Base-by-base conservation (phyloP, 495 filamentous ascomycete genomes). In the Friedmanniomyces simplex region DNA sequence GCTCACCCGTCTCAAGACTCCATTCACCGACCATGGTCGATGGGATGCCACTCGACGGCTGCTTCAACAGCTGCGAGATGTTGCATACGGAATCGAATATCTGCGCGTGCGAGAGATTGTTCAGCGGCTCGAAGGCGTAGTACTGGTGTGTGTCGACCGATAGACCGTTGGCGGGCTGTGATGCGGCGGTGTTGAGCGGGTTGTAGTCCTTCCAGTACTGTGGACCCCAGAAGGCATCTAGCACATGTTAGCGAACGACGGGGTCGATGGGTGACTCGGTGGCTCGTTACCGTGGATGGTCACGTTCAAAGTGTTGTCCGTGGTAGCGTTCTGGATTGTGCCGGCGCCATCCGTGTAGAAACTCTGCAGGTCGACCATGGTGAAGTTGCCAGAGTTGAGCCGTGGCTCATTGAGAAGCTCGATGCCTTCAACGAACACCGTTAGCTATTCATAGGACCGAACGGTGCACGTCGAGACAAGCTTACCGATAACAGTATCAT, bases 61-160 rank as follows among this genome's bases (percentile, higher is more conserved):
- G 25, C 30, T 57, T 50, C 14, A 57, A 18, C 21, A 42, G 18
- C 26, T 57, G 43, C 18, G 43, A 36, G 25, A 39, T 50, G 21
- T 49, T 49, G 34, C 54, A 57, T 12, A 50, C 28, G 1, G 43
- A 39, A 18, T 49, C 46, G 1, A 57, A 24, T 6, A 50, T 57
- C 30, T 49, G 6, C 16, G 43, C 6, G 14, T 39, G 28, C 18
- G 54, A 16, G 25, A 57, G 54, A 16, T 57, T 50, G 43, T 34
- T 41, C 3, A 57, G 46, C 12, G 42, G 43, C 18, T 2, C n/a
- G 34, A 57, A 57, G 13, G 54, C 54, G 21, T 50, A 57, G 46
- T 50, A 50, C 26, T 57, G 54, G 46, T 57, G 54, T n/a, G 54
- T 57, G 34, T 57, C 54, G 43, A 57, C 2, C 16, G 28, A 26